Base-by-base conservation (phyloP, 176 grass and related monocot genomes). In the Pontederia paniculata region DNA sequence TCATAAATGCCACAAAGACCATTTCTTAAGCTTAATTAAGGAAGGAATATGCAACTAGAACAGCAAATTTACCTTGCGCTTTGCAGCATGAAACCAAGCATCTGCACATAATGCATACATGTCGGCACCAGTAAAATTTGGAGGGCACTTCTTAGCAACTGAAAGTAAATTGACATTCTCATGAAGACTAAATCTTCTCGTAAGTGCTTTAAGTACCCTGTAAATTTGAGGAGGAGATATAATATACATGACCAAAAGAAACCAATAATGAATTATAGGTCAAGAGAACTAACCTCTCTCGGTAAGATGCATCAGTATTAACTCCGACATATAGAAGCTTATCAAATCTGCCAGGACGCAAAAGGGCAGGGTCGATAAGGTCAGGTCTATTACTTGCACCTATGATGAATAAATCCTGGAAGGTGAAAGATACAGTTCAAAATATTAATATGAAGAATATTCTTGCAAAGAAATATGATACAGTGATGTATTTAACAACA, bases 11-110 rank as follows among this genome's bases (percentile, higher is more conserved):
- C 25, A 17, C 9, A 20, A 51, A 4, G 14, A 31, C 9, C 9
- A 49, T 23, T 25, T 10, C 15, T 5, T 23, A 8, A 42, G 15
- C 11, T 48, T 56, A 5, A n/a, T 50, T 31, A 13, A 50, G 9
- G 12, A 53, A 21, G 10, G 7, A 37, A 3, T 9, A 15, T 31
- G 25, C 25, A 31, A 31, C 1, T 31, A 5, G 25, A 31, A 31
- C 25, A 31, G 25, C 5, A 15, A 53, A 79, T 50, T 78, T 52
- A 98, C 94, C 37, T 76, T 77, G 21, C 73, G 55, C 57, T 98
- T 98, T 57, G 94, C 83, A 65, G 94, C 94, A 70, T 88, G 83
- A 84, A 91, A 98, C 87, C 94, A 98, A 74, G 87, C 94, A 73
- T 98, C 87, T 10, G 80, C 87, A 18, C 94, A 98, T 1, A 98